Percentiles rank a stretch among this genome's conserved stretches.
Conservation (phyloP, 352 stramenopile genomes). For the Globisporangium abappressorium region DNA sequence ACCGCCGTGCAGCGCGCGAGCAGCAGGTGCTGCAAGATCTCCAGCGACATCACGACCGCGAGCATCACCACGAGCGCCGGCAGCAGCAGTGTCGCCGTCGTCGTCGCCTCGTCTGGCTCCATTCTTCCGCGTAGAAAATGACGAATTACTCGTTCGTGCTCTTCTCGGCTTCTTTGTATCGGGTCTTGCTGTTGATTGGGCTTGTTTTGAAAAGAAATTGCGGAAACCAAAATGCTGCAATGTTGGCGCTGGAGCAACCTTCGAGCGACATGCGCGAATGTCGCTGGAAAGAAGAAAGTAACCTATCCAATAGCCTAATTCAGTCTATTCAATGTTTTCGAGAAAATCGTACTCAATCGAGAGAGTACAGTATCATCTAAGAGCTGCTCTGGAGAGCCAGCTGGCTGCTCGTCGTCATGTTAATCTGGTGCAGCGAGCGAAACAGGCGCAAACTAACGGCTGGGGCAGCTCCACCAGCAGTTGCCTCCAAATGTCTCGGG, state of each 20-base stretch:
- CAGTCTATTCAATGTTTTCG: not conserved
- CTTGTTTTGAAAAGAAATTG: not conserved
- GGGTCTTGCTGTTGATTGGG: not conserved
- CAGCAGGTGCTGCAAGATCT: slow-evolving; percentile 55
- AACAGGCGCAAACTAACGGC: not conserved
- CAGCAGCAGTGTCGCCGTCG: slow-evolving; percentile 18
- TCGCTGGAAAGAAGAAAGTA: not conserved
- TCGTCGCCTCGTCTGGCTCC: not conserved
- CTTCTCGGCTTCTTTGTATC: not conserved
- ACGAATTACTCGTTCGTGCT: not conserved
- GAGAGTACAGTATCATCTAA: not conserved
- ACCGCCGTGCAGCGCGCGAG: slow-evolving; percentile 40
- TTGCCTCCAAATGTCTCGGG: not conserved
- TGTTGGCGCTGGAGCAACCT: slow-evolving; percentile 2
- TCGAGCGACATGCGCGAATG: not conserved
- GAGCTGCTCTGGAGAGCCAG: not conserved
- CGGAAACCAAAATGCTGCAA: slow-evolving; percentile 4
- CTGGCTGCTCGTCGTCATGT: not conserved
- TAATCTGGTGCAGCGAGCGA: not conserved
- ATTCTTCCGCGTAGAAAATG: not conserved
- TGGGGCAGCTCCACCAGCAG: not conserved
- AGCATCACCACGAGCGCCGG: slow-evolving; percentile 47
- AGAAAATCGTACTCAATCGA: not conserved
- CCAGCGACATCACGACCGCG: slow-evolving; percentile 49
- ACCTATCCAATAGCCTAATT: not conserved